Percentiles rank a stretch among this genome's conserved stretches.
phyloP scores from a whole-genome alignment of 2,329 filamentous ascomycete species.

The Byssothecium circinans region DNA sequence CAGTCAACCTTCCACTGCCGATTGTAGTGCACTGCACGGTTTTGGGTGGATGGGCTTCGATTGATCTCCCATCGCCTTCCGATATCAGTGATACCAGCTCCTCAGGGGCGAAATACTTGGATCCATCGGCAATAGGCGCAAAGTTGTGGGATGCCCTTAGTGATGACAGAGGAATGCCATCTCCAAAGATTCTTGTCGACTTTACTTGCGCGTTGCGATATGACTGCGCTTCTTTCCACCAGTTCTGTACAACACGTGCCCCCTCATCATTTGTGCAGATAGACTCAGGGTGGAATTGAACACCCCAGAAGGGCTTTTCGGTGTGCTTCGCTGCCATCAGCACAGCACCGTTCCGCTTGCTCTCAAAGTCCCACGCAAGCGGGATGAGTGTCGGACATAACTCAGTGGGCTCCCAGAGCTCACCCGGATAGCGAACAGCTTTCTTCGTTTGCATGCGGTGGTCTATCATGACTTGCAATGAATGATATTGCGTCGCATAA shows the following conservation, averaged over 20 bases:
- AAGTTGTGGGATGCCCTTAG: neutral
- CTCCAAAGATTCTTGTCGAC: neutral
- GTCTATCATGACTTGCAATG: conserved; percentile 53
- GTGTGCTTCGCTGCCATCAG: conserved; percentile 77
- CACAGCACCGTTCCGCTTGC: conserved; percentile 55
- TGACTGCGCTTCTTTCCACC: conserved; percentile 67
- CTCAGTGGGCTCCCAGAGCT: conserved; percentile 45
- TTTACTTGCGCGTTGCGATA: conserved; percentile 50
- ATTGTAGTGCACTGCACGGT: conserved; percentile 38
- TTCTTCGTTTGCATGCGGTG: conserved; percentile 30
- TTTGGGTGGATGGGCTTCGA: conserved; percentile 29
- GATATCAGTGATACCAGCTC: conserved; percentile 31
- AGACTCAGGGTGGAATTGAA: conserved; percentile 91
- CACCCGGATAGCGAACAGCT: conserved; percentile 41
- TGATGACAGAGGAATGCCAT: neutral
- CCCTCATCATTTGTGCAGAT: conserved; percentile 75
- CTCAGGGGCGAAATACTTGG: conserved; percentile 13
- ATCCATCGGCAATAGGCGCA: neutral
- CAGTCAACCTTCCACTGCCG: conserved; percentile 39
- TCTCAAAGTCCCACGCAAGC: conserved; percentile 53
- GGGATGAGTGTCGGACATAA: conserved; percentile 45
- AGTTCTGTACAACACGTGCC: conserved; percentile 67
- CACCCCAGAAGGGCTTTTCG: conserved; percentile 74
- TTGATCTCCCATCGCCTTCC: conserved; percentile 25
- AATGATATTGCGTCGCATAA: conserved; percentile 77